These are phyloP conservation scores for Aspergillus pseudoglaucus DNA, from an alignment of 2,329 filamentous ascomycete genomes.

Conservation along the genomic window DNA sequence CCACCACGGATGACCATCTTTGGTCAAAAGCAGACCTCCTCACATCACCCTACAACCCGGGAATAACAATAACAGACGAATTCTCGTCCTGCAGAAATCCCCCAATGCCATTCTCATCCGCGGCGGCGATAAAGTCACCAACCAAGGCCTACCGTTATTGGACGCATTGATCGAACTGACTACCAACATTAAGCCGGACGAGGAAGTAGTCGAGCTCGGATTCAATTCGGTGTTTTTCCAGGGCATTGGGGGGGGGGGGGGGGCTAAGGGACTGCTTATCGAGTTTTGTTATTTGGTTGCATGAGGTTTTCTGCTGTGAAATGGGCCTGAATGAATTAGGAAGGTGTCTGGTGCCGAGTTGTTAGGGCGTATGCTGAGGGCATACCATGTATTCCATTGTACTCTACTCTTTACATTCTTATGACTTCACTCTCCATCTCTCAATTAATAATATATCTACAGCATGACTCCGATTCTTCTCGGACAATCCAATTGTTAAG, in stretches of 20 bases:
- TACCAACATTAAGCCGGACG: background rate
- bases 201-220: constrained; percentile 5
- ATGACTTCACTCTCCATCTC: too few species aligned
- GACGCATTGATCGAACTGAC: constrained; percentile 8
- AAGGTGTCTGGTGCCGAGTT: too few species aligned
- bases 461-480: too few species aligned
- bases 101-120: constrained; percentile 6
- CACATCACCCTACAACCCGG: background rate
- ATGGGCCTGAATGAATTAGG: background rate
- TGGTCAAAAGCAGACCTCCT: constrained; percentile 2
- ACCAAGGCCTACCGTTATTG: constrained; percentile 3
- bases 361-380: too few species aligned
- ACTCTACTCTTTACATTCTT: too few species aligned
- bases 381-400: too few species aligned
- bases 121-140: constrained; percentile 7
- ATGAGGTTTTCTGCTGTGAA: constrained; percentile 3
- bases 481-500: too few species aligned
- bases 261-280: constrained; percentile 1
- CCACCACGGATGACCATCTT: too few species aligned
- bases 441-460: too few species aligned
- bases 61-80: background rate
- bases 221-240: constrained; percentile 10
- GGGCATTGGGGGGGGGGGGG: background rate
- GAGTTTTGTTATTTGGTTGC: constrained; percentile 5
- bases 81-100: constrained; percentile 1